phyloP scores from a whole-genome alignment of 495 filamentous ascomycete genomes.

The Daldinia vernicosa region DNA sequence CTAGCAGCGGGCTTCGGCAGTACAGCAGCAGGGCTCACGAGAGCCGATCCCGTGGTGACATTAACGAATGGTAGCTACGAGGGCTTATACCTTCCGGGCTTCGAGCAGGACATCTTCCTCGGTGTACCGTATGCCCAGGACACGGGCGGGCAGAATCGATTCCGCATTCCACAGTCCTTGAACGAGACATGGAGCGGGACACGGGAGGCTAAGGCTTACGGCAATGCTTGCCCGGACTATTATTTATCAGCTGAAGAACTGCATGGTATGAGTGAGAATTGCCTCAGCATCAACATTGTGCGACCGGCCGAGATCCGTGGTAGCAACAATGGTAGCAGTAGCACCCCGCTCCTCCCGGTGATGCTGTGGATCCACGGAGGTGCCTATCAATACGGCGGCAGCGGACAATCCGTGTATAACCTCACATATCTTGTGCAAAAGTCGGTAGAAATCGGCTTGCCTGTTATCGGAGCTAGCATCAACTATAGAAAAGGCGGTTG shows the following conservation, averaged over 20 bases:
- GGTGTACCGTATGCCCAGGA: slow-evolving; percentile 72
- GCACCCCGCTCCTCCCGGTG: slow-evolving; percentile 58
- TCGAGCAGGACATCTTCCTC: slow-evolving; percentile 63
- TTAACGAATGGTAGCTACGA: slow-evolving; percentile 49
- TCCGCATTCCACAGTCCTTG: slow-evolving; percentile 66
- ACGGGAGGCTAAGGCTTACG: slow-evolving; percentile 54
- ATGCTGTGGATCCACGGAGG: slow-evolving; percentile 76
- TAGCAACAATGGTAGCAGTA: background rate
- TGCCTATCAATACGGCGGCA: slow-evolving; percentile 69
- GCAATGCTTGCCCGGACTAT: slow-evolving; percentile 63
- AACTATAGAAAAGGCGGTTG: slow-evolving; percentile 56
- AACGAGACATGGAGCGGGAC: slow-evolving; percentile 56
- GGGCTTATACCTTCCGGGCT: slow-evolving; percentile 46
- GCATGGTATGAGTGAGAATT: slow-evolving; percentile 68
- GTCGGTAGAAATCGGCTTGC: slow-evolving; percentile 57
- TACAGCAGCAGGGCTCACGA: slow-evolving; percentile 1
- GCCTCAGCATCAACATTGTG: slow-evolving; percentile 71
- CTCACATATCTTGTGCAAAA: slow-evolving; percentile 56
- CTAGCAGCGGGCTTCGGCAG: slow-evolving; percentile 4
- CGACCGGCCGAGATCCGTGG: slow-evolving; percentile 58
- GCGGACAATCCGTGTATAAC: slow-evolving; percentile 59
- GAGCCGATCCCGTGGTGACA: slow-evolving; percentile 31
- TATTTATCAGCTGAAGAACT: slow-evolving; percentile 52
- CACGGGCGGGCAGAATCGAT: slow-evolving; percentile 65
- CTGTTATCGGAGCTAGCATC: slow-evolving; percentile 56